phyloP scores from a whole-genome alignment of 106 monocot species.

The Dendrobium chrysotoxum region DNA sequence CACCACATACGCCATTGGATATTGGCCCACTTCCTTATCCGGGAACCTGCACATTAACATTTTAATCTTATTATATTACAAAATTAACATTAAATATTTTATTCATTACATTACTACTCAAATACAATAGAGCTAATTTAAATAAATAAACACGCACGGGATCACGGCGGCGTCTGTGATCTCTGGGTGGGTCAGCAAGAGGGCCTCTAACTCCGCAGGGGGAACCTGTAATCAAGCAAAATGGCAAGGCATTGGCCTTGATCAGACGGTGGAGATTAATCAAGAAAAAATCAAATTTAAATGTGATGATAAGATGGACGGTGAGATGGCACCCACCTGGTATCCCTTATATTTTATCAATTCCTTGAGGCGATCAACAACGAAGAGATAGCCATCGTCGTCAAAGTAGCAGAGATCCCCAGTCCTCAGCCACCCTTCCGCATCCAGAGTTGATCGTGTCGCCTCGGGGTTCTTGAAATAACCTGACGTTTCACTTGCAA shows the following conservation, averaged over 20 bases:
- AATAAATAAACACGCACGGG: conserved; percentile 53
- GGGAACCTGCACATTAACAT: conserved; percentile 47
- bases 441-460: conserved; percentile 45
- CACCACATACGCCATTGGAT: conserved; percentile 84
- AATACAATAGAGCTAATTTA: no score
- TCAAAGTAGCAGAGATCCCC: conserved; percentile 75
- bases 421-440: conserved; percentile 56
- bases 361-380: conserved; percentile 69
- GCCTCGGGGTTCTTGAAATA: conserved; percentile 77
- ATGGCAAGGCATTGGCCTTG: background rate
- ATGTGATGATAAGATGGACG: background rate
- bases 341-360: conserved; percentile 80
- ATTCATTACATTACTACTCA: no score
- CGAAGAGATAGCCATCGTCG: conserved; percentile 61
- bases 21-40: conserved; percentile 64
- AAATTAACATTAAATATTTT: no score
- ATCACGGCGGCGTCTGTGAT: conserved; percentile 76
- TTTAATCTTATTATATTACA: background rate
- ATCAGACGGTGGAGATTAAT: background rate
- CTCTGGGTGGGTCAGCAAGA: conserved; percentile 58
- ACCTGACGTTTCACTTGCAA: conserved; percentile 16
- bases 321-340: conserved; percentile 29
- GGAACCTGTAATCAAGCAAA: conserved; percentile 43
- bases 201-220: conserved; percentile 78
- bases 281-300: background rate